These are phyloP conservation scores for Populus hybrid DNA, from an alignment of 441 rosid species.

Conservation along the genomic window DNA sequence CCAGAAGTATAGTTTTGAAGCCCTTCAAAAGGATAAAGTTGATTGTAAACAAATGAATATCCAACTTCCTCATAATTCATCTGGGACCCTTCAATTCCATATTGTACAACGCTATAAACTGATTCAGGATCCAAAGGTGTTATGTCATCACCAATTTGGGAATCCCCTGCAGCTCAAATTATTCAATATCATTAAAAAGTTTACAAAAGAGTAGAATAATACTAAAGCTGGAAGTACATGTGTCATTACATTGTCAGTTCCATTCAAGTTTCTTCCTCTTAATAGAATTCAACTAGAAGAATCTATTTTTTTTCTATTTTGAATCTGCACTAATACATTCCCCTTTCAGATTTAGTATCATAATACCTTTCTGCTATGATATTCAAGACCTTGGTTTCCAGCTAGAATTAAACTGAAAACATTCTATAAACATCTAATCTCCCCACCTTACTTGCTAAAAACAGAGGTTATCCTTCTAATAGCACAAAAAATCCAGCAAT, in stretches of 20 bases:
- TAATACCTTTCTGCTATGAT: neutral
- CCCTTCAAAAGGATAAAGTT: conserved; percentile 71
- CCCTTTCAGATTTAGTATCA: neutral
- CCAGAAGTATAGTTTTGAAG: conserved; percentile 73
- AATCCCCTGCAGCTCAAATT: conserved; percentile 49
- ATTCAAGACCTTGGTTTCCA: neutral
- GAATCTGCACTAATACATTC: neutral
- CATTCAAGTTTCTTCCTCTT: neutral
- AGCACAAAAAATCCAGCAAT: neutral
- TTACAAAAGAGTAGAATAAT: neutral
- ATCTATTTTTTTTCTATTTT: neutral
- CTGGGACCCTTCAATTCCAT: conserved; percentile 42
- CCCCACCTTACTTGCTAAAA: neutral
- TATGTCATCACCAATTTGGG: conserved; percentile 56
- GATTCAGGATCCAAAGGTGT: conserved; percentile 59
- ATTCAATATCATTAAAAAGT: neutral
- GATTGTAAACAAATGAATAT: conserved; percentile 60
- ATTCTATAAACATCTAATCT: neutral
- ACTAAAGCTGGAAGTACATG: neutral
- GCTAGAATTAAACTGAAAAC: neutral
- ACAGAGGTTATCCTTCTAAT: neutral
- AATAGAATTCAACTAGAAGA: neutral
- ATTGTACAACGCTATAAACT: conserved; percentile 54
- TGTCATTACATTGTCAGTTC: neutral
- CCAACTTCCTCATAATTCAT: conserved; percentile 48